Conservation (phyloP, 2,329 filamentous ascomycete genomes). For the Bipolaris bicolor region DNA sequence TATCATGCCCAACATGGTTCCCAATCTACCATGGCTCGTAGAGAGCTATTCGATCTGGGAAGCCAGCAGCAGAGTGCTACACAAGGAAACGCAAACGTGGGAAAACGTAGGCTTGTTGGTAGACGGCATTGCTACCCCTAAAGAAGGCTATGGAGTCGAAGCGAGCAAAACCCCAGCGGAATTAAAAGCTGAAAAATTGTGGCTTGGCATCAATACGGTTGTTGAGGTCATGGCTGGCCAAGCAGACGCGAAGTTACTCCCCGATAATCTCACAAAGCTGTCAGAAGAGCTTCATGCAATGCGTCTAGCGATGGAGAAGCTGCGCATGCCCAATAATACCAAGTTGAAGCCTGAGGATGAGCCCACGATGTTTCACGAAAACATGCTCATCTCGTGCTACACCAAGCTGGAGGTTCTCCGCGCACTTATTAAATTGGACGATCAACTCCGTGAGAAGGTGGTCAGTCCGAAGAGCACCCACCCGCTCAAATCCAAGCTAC, state of each 20-base stretch:
- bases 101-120: not conserved
- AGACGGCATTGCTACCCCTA: not conserved
- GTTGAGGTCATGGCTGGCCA: not conserved
- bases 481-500: slow-evolving; percentile 19
- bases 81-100: slow-evolving; percentile 9
- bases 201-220: slow-evolving; percentile 2
- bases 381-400: slow-evolving; percentile 32
- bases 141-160: not conserved
- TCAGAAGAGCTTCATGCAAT: slow-evolving; percentile 9
- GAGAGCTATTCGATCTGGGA: slow-evolving; percentile 15
- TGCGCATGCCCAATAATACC: slow-evolving; percentile 13
- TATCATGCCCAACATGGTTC: slow-evolving; percentile 23
- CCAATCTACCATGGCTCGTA: slow-evolving; percentile 16
- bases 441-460: slow-evolving; percentile 24
- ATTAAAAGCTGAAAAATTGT: not conserved
- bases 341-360: slow-evolving; percentile 19
- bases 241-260: not conserved
- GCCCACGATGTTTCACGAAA: slow-evolving; percentile 30
- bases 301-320: slow-evolving; percentile 20
- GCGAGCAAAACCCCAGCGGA: slow-evolving; percentile 11
- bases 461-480: slow-evolving; percentile 26
- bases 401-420: slow-evolving; percentile 32
- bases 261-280: not conserved
- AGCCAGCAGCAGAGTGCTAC: slow-evolving; percentile 18
- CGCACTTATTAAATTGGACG: slow-evolving; percentile 20